A percentile compares a stretch with the other conserved stretches of the same genome.
These are phyloP conservation scores for Penicillium tannophilum DNA, from an alignment of 495 filamentous ascomycete genomes.

Conservation along the genomic window DNA sequence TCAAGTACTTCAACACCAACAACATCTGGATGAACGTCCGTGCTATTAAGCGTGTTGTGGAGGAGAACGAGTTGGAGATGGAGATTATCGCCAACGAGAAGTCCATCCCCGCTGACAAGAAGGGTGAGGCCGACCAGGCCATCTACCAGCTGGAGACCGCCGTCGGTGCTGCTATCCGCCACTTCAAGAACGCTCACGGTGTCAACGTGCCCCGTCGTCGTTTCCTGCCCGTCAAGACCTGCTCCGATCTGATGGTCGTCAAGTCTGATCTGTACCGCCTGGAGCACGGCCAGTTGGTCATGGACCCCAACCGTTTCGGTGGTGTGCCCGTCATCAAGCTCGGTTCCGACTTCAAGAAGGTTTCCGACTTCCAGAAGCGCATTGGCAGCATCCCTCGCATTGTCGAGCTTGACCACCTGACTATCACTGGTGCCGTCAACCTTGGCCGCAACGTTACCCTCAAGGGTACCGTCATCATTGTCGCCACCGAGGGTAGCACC, in stretches of 20 bases:
- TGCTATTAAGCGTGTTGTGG: constrained; percentile 97
- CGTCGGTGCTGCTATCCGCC: constrained; percentile 96
- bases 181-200: constrained; percentile 98
- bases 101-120: constrained; percentile 97
- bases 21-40: constrained; percentile 99
- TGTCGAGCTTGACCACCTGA: constrained; percentile 95
- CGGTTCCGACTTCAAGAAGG: constrained; percentile 99
- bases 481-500: constrained; percentile 95
- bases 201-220: constrained; percentile 97
- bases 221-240: constrained; percentile 99
- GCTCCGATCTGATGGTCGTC: constrained; percentile 99
- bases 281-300: constrained; percentile 96
- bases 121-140: constrained; percentile 96
- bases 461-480: constrained; percentile 99
- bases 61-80: constrained; percentile 98
- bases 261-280: constrained; percentile 99
- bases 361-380: constrained; percentile 98
- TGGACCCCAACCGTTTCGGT: constrained; percentile 94
- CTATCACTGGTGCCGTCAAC: constrained; percentile 96
- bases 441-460: constrained; percentile 90
- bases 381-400: constrained; percentile 97
- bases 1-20: constrained; percentile 99
- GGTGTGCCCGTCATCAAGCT: constrained; percentile 99
- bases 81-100: constrained; percentile 99
- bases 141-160: constrained; percentile 99